Evolutionary conservation across 768 basidiomycete genomes (phyloP).

Genomic region (Lactarius tabidus): DNA sequence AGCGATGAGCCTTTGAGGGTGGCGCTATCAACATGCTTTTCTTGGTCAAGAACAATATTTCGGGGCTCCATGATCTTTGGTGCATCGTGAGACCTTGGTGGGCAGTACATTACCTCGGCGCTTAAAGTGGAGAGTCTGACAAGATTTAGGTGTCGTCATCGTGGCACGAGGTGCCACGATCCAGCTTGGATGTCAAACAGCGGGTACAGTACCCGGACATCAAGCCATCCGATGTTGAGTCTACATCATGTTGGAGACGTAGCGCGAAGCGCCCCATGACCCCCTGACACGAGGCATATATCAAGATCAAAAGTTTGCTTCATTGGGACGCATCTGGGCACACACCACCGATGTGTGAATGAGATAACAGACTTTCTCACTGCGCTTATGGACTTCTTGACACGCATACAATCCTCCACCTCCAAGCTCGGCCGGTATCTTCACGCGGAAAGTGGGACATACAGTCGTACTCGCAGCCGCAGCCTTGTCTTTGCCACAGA

Average conservation of each 20-base stretch:
- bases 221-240: not conserved
- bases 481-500: not conserved
- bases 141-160: not conserved
- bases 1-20: not conserved
- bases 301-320: not conserved
- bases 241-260: not conserved
- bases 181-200: not conserved
- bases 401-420: not conserved
- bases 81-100: not conserved
- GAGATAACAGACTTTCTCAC: too few species aligned
- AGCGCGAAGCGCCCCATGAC: not conserved
- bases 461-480: not conserved
- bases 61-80: not conserved
- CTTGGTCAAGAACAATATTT: not conserved
- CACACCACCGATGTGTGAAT: not conserved
- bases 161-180: not conserved
- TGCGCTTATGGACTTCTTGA: not conserved
- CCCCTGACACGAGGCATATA: not conserved
- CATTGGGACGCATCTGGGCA: not conserved
- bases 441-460: not conserved
- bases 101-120: not conserved
- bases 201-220: not conserved
- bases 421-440: too few species aligned
- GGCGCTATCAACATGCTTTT: not conserved
- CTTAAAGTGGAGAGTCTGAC: not conserved